Evolutionary conservation across 768 basidiomycete genomes (phyloP).

Genomic region (Boletales sp.): DNA sequence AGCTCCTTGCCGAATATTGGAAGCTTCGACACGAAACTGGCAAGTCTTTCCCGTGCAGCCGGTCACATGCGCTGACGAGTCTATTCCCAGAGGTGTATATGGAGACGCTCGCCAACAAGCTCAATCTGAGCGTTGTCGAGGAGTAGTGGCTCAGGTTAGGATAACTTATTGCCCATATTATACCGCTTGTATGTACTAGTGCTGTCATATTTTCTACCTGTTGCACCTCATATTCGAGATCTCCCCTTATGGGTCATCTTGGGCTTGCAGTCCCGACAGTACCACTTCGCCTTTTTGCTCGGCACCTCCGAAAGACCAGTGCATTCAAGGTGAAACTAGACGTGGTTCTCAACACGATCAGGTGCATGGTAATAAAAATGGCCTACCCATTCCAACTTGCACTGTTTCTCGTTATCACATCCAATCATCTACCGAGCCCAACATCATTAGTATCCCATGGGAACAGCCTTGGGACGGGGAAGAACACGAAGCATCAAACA

Average conservation of each 20-base stretch:
- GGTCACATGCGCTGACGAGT: background rate
- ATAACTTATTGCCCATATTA: constrained; percentile 19
- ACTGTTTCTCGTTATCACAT: constrained; percentile 67
- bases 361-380: background rate
- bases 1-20: constrained; percentile 82
- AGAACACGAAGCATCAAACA: background rate
- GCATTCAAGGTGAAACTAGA: constrained; percentile 71
- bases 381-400: constrained; percentile 82
- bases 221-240: constrained; percentile 19
- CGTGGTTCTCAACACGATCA: background rate
- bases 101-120: constrained; percentile 80
- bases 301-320: constrained; percentile 58
- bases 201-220: background rate
- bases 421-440: constrained; percentile 69
- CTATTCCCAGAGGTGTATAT: constrained; percentile 67
- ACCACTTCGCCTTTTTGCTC: constrained; percentile 60
- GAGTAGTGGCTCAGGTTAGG: constrained; percentile 9
- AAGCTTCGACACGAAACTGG: constrained; percentile 74
- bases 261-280: constrained; percentile 58
- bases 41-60: constrained; percentile 23
- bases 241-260: constrained; percentile 36
- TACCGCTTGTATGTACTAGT: constrained; percentile 5
- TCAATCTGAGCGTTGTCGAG: constrained; percentile 53
- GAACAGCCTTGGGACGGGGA: too few species aligned
- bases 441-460: background rate